phyloP scores from a whole-genome alignment of 306 rosid species.

The Casuarina equisetifolia region DNA sequence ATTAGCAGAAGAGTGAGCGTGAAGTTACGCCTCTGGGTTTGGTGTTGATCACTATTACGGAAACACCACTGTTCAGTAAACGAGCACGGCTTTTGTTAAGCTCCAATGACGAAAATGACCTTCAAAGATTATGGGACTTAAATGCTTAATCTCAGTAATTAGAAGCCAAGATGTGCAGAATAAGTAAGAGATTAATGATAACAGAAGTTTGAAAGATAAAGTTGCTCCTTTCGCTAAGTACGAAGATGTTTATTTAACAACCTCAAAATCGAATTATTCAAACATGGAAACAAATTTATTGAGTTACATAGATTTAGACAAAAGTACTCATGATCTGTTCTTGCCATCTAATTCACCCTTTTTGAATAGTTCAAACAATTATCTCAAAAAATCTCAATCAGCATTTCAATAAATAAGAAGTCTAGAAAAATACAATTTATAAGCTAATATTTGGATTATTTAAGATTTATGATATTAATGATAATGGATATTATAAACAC shows the following conservation, averaged over 20 bases:
- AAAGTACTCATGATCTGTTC: background rate
- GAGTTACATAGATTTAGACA: background rate
- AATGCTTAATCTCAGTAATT: background rate
- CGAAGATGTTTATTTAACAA: background rate
- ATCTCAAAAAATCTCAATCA: too few species aligned
- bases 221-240: background rate
- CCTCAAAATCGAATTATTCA: background rate
- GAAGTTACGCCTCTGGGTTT: conserved; percentile 27
- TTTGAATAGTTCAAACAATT: background rate
- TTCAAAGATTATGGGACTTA: background rate
- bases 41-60: conserved; percentile 26
- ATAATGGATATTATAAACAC: too few species aligned
- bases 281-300: background rate
- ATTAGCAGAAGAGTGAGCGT: conserved; percentile 1
- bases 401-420: too few species aligned
- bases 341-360: background rate
- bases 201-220: background rate
- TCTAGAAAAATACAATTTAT: too few species aligned
- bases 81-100: background rate
- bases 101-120: background rate
- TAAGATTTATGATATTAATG: too few species aligned
- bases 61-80: conserved; percentile 15
- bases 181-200: background rate
- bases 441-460: too few species aligned
- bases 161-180: background rate